These are phyloP conservation scores for Arxiozyma slooffiae DNA, from an alignment of 1,139 yeast species.

Conservation along the genomic window DNA sequence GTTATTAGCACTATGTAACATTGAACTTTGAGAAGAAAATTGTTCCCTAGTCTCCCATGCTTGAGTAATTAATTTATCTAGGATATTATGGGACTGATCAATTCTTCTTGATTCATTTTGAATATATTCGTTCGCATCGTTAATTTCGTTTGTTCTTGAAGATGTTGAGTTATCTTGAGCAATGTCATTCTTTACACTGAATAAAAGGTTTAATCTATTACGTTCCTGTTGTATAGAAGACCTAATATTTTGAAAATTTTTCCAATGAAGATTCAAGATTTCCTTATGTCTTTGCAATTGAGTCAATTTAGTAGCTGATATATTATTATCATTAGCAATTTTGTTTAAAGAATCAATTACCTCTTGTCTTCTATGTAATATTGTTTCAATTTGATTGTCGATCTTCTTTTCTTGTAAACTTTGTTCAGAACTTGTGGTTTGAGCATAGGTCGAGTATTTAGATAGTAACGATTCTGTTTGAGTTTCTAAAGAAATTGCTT, in stretches of 20 bases:
- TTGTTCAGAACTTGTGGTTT: constrained; percentile 40
- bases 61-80: constrained; percentile 69
- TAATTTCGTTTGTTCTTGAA: constrained; percentile 19
- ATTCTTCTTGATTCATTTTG: constrained; percentile 68
- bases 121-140: constrained; percentile 55
- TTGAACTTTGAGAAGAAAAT: constrained; percentile 58
- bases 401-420: constrained; percentile 40
- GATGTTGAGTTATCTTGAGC: constrained; percentile 27
- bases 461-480: constrained; percentile 44
- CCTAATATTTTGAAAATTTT: constrained; percentile 51
- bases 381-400: constrained; percentile 36
- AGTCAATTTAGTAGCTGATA: constrained; percentile 65
- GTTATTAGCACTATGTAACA: constrained; percentile 55
- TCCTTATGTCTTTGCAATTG: constrained; percentile 81
- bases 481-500: constrained; percentile 47
- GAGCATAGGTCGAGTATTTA: constrained; percentile 45
- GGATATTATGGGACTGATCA: constrained; percentile 61
- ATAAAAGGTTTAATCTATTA: constrained; percentile 60
- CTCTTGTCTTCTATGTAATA: constrained; percentile 36
- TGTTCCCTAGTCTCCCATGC: constrained; percentile 89
- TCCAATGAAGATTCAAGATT: constrained; percentile 57
- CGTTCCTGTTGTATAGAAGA: constrained; percentile 61
- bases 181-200: constrained; percentile 71
- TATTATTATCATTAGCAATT: constrained; percentile 49
- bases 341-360: constrained; percentile 32